Conservation (phyloP, 495 filamentous ascomycete species). For the Penicillium diatomitis region DNA sequence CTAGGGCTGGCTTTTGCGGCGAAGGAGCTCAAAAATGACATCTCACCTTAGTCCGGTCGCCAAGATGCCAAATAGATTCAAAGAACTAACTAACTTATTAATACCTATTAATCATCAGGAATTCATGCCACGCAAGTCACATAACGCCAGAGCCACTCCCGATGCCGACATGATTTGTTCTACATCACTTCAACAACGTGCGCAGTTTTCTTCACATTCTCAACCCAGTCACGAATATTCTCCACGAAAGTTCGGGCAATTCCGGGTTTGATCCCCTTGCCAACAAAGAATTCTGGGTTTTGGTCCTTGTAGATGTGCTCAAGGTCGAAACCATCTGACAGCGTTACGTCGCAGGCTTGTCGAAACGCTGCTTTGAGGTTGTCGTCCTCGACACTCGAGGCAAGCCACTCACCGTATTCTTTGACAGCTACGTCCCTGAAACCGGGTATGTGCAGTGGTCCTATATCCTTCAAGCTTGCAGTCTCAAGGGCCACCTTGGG, state of each 20-base stretch:
- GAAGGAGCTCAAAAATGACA: too few relatives aligned
- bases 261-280: constrained; percentile 9
- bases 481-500: neutral
- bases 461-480: neutral
- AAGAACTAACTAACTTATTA: too few relatives aligned
- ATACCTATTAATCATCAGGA: too few relatives aligned
- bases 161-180: too few relatives aligned
- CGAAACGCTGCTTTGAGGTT: constrained; percentile 14
- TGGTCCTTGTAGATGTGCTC: constrained; percentile 17
- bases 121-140: too few relatives aligned
- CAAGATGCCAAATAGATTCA: too few relatives aligned
- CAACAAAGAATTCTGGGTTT: constrained; percentile 16
- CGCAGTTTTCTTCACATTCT: constrained; percentile 6
- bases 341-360: constrained; percentile 13
- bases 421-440: constrained; percentile 12
- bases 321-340: constrained; percentile 14
- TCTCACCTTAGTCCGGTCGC: too few relatives aligned
- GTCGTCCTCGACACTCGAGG: constrained; percentile 13
- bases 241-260: constrained; percentile 13
- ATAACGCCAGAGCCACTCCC: too few relatives aligned
- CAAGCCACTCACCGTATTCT: constrained; percentile 18
- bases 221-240: constrained; percentile 16
- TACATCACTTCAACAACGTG: neutral
- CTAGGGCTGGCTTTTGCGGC: too few relatives aligned
- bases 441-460: constrained; percentile 4